A percentile compares a stretch with the other conserved stretches of the same genome.
These are phyloP conservation scores for Grifola frondosa DNA, from an alignment of 1,284 basidiomycete genomes.

Conservation along the genomic window DNA sequence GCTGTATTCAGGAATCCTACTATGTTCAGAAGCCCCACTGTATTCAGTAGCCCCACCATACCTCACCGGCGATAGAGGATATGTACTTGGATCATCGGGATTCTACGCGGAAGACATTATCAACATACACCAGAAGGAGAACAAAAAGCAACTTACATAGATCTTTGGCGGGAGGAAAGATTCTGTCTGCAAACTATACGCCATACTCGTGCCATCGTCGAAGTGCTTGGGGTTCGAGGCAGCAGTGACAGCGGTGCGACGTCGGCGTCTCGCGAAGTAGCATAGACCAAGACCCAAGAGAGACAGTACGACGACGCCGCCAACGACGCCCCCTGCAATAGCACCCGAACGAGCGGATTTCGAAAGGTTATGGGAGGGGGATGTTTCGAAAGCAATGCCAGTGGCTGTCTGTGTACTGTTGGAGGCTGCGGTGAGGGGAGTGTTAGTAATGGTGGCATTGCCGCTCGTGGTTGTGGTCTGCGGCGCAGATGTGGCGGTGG, in stretches of 20 bases:
- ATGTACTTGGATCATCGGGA: background rate
- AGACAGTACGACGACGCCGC: constrained; percentile 8
- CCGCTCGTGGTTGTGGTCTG: background rate
- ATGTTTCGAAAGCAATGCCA: background rate
- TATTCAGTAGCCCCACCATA: no score
- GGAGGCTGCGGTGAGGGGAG: background rate
- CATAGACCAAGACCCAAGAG: constrained; percentile 9
- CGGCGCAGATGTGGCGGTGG: constrained; percentile 3
- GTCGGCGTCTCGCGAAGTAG: constrained; percentile 11
- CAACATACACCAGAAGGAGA: no score
- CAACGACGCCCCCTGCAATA: constrained; percentile 13
- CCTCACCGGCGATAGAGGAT: no score
- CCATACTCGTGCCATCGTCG: no score
- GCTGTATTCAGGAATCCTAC: no score
- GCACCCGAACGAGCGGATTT: constrained; percentile 11
- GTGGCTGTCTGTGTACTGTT: background rate
- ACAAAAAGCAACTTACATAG: no score
- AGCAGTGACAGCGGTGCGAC: no score
- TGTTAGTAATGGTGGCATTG: background rate
- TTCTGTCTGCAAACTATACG: no score
- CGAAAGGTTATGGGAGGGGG: constrained; percentile 1
- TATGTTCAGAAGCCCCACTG: no score
- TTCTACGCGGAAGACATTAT: no score
- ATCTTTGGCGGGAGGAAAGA: no score
- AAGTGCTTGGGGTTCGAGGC: no score